Conservation (phyloP, 1,284 basidiomycete species). For the Ganoderma sinense region DNA sequence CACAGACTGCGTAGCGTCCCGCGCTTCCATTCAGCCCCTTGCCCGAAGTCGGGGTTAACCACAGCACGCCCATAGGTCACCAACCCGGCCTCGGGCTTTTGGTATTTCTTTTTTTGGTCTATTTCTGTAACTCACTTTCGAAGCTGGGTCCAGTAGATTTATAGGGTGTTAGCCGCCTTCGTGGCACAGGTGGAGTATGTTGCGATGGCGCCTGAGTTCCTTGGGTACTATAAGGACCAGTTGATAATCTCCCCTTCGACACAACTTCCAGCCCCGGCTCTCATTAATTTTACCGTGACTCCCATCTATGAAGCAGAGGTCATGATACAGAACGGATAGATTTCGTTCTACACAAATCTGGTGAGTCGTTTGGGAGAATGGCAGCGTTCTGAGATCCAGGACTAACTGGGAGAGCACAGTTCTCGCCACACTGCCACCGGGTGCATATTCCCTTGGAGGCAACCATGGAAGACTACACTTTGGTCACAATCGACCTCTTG, state of each 20-base stretch:
- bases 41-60: neutral
- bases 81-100: neutral
- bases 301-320: too few species aligned
- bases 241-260: neutral
- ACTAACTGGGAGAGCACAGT: neutral
- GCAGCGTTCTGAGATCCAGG: neutral
- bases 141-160: neutral
- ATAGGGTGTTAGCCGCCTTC: neutral
- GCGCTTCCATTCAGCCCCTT: too few species aligned
- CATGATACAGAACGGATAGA: neutral
- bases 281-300: neutral
- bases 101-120: neutral
- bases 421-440: slow-evolving; percentile 9
- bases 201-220: too few species aligned
- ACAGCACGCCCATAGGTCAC: neutral
- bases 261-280: neutral
- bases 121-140: neutral
- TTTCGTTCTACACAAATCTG: neutral
- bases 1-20: neutral
- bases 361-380: neutral
- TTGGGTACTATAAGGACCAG: neutral
- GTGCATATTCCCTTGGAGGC: slow-evolving; percentile 59
- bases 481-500: slow-evolving; percentile 60
- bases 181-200: too few species aligned
- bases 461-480: slow-evolving; percentile 35